These are phyloP conservation scores for Lecanicillium sp. DNA, from an alignment of 2,329 filamentous ascomycete species.

Conservation along the genomic window DNA sequence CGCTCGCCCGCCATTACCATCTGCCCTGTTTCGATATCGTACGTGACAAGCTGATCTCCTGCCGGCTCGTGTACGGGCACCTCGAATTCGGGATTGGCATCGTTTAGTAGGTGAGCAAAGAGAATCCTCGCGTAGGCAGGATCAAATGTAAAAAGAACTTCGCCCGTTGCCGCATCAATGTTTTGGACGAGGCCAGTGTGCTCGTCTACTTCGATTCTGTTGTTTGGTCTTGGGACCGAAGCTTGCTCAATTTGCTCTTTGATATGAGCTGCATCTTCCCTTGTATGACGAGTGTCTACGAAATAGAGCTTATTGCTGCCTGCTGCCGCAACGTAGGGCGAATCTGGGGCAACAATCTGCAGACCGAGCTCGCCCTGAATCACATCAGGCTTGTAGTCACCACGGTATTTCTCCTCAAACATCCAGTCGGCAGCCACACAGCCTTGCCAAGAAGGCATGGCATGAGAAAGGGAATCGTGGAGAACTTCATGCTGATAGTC, in stretches of 20 bases:
- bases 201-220: not conserved
- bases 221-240: not conserved
- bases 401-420: too few relatives aligned
- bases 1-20: too few relatives aligned
- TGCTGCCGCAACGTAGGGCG: conserved; percentile 11
- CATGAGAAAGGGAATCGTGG: too few relatives aligned
- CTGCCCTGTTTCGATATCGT: not conserved
- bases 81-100: not conserved
- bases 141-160: not conserved
- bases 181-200: not conserved
- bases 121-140: not conserved
- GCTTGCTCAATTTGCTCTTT: conserved; percentile 1
- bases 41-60: not conserved
- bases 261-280: conserved; percentile 5
- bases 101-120: not conserved
- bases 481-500: too few relatives aligned
- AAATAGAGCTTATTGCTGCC: conserved; percentile 10
- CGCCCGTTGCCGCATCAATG: not conserved
- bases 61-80: not conserved
- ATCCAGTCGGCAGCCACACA: too few relatives aligned
- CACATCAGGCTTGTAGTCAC: too few relatives aligned
- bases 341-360: conserved; percentile 12
- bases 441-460: too few relatives aligned
- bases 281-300: conserved; percentile 10
- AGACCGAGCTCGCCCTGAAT: too few relatives aligned